Conservation (phyloP, 2,329 filamentous ascomycete species). For the Cryphonectria carpinicola region DNA sequence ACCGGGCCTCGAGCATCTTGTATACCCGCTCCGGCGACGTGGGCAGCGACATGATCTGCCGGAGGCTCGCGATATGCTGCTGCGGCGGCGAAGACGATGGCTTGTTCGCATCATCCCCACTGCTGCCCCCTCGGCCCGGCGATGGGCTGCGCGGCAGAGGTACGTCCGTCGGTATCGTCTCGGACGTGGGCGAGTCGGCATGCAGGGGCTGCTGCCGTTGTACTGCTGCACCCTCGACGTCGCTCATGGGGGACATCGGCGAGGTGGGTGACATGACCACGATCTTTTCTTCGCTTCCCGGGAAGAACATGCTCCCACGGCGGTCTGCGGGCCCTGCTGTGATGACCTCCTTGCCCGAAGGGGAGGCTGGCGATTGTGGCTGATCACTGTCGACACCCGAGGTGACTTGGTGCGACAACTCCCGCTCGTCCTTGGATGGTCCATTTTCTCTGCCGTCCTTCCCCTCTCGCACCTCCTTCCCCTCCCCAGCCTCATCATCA, state of each 20-base stretch:
- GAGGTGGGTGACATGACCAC: constrained; percentile 39
- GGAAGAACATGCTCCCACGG: constrained; percentile 33
- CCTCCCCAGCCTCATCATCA: too few species aligned
- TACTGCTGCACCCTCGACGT: constrained; percentile 40
- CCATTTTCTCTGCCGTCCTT: too few species aligned
- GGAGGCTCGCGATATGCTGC: constrained; percentile 62
- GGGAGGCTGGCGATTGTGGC: constrained; percentile 50
- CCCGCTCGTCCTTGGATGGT: neutral
- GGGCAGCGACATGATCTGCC: constrained; percentile 75
- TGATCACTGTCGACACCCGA: constrained; percentile 34
- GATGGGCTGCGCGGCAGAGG: constrained; percentile 27
- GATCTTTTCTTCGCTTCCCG: constrained; percentile 51
- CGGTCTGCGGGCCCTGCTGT: constrained; percentile 32
- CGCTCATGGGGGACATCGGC: constrained; percentile 40
- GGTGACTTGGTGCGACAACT: neutral
- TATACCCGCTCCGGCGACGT: constrained; percentile 70
- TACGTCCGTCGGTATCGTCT: constrained; percentile 9
- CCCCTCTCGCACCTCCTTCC: too few species aligned
- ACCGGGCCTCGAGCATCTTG: constrained; percentile 73
- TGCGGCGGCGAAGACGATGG: constrained; percentile 4
- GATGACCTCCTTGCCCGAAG: constrained; percentile 37
- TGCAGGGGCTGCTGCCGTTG: constrained; percentile 32
- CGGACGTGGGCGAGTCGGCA: constrained; percentile 8
- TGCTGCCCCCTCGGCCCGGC: neutral
- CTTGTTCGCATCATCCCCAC: constrained; percentile 3